Base-by-base conservation (phyloP, 1,284 basidiomycete genomes). In the Albatrellus sp. region DNA sequence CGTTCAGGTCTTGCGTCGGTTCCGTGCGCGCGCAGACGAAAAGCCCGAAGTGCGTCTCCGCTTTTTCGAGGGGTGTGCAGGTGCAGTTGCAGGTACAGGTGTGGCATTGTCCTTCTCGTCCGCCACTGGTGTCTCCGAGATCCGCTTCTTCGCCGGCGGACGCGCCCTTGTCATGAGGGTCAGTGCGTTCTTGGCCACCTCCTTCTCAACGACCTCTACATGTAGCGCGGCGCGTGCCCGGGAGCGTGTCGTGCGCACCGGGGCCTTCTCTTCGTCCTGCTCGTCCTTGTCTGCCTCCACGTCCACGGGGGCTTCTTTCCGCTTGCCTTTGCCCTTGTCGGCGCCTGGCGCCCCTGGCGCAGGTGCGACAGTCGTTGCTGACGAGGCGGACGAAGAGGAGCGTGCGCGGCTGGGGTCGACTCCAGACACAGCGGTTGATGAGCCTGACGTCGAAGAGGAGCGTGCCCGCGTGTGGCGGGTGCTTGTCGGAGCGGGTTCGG, bases 371-470 rank as follows among this genome's bases (percentile, higher is more conserved):
- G 30, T 47, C 37, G 19, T 42, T 12, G 42, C 48, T 5, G 49
- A 47, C 12, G 50, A 51, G 7, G 42, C 43, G 14, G 50, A 51
- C 2, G 50, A 50, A 24, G 49, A 50, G 9, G 50, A 51, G 32
- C 50, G 50, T n/a, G 45, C 48, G 28, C 50, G 49, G 24, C 38
- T 47, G 11, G 38, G 24, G 17, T 44, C 43, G 17, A 20, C 29
- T 14, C 45, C 45, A 2, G 50, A 50, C 12, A 48, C 49, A 14
- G 50, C 49, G 8, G 50, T 51, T 2, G 50, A 51, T 3, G 50
- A 51, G 6, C 48, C 49, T 5, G 49, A 50, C 31, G 50, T 46
- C 35, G 50, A 51, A 5, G 50, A 44, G 2, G 50, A 48, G 8
- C 42, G 32, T 7, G 34, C 42, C 7, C 31, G 31, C 12, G 33